Evolutionary conservation across 2,329 filamentous ascomycete genomes (phyloP), one percentile per base, ranked within the genome.

Genomic region (Colletotrichum lini): DNA sequence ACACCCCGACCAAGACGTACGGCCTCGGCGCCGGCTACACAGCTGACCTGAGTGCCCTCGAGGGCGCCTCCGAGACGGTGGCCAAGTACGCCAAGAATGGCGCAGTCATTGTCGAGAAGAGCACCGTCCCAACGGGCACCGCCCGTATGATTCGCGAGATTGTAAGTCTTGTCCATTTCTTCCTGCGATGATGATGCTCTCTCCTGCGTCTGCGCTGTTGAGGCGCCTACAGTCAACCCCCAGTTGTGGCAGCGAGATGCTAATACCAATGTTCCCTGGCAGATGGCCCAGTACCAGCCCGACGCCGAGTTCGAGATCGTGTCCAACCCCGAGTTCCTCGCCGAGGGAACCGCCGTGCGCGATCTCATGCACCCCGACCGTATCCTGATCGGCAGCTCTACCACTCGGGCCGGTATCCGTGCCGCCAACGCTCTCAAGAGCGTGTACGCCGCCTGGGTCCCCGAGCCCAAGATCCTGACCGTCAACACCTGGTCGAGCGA

Each of bases 251-350:
- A 18, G 30, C 30, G 9, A 30, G 18, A 23, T 2, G 30, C 60
- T 72, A 52, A 72, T n/a, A 26, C 5, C 30, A 30, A 30, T 30
- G 30, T 30, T 30, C 30, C 8, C 4, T 3, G 42, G 5, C 30
- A 90, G 88, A 84, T 91, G 74, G 82, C 85, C 61, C 85, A 87
- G 74, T 87, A 90, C 75, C 88, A 89, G 15, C 91, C 91, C 1
- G 88, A 87, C 21, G 85, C 90, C 15, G 86, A 88, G 72, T 95
- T 95, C 77, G 92, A 95, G 78, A 90, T 95, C 66, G 87, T 95
- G 35, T 94, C 92, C 56, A 95, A 95, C 81, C 93, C 93, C 7
- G 93, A 96, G 79, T 96, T 95, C 78, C 84, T 96, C 53, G 91
- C 93, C 35, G 93, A 93, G 74, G 93, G 93, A 63, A 94, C 92